Evolutionary conservation across 768 basidiomycete genomes (phyloP), one percentile per base, ranked within the genome.

Genomic region (Tylopilus vinaceipallidus): DNA sequence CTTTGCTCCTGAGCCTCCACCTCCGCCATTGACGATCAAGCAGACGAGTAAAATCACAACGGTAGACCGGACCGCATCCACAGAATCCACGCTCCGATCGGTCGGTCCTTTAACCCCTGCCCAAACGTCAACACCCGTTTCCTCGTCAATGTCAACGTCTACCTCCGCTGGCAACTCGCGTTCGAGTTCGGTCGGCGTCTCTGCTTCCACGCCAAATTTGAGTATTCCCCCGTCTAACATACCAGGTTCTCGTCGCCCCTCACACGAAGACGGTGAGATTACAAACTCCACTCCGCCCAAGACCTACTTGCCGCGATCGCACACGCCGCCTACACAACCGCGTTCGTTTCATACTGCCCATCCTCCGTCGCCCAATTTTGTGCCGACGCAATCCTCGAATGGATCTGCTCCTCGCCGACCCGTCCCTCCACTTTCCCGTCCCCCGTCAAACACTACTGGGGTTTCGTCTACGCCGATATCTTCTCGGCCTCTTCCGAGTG

Each of bases 211-310:
- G 1, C n/a, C 45, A 10, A 60, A 42, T 48, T 14, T 20, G 7
- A 51, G 38, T 42, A 29, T 34, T 10, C n/a, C 33, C 2, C 32
- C 27, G 27, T 53, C 56, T 13, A 56, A 17, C 16, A 30, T 54
- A 9, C 47, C 54, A 34, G 20, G 53, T 37, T 51, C 68, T 8
- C 64, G 64, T n/a, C 63, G 66, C 9, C 59, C 64, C 0, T 73
- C 76, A 6, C 76, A 75, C 23, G 80, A 81, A 59, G 80, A 81
- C 35, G 79, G 79, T 4, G 80, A 81, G 60, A 80, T 81, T 47
- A 59, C 59, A 0, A 74, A 60, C 35, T 63, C 67, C n/a, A 67
- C 67, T 8, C 67, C 66, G n/a, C 65, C 61, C 24, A 71, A 71
- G 50, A 52, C 59, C 1, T 69, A 69, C 47, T 57, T 69, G 10